Evolutionary conservation across 1,139 yeast genomes (phyloP).

Genomic region (Blastobotrys ciferrii): DNA sequence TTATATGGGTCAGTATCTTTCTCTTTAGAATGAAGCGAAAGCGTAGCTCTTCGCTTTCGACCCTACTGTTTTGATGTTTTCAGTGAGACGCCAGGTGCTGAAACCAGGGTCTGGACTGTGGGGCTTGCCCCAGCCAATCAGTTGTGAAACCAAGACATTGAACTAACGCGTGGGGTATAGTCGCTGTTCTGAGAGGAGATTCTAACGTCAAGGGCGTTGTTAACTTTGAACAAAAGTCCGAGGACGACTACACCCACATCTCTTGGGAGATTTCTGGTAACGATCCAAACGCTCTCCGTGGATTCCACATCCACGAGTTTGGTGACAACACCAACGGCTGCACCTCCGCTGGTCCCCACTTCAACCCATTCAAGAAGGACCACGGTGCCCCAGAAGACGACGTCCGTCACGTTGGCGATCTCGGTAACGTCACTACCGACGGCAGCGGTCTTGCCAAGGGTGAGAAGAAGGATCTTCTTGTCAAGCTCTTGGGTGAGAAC

Average conservation of each 20-base stretch:
- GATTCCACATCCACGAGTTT: constrained; percentile 96
- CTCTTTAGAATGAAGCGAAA: too few relatives aligned
- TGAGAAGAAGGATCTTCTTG: constrained; percentile 67
- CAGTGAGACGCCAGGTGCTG: too few relatives aligned
- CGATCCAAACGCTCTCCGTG: constrained; percentile 83
- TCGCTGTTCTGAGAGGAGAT: constrained; percentile 96
- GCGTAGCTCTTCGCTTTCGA: too few relatives aligned
- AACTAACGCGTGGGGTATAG: constrained; percentile 38
- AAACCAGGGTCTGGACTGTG: too few relatives aligned
- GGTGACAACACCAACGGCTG: constrained; percentile 99
- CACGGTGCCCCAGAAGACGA: constrained; percentile 96
- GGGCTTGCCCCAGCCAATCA: background rate
- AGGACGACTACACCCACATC: constrained; percentile 77
- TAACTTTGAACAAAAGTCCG: constrained; percentile 76
- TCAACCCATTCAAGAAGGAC: constrained; percentile 86
- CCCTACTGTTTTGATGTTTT: too few relatives aligned
- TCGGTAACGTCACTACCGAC: constrained; percentile 91
- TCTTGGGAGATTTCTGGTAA: constrained; percentile 87
- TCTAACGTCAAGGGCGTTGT: constrained; percentile 84
- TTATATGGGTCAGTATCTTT: too few relatives aligned
- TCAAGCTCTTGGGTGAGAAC: constrained; percentile 81
- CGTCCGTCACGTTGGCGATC: constrained; percentile 93
- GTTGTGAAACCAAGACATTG: background rate
- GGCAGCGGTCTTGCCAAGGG: constrained; percentile 88
- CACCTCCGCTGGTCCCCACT: constrained; percentile 98